Base-by-base conservation (phyloP, 2,329 filamentous ascomycete species). In the Diplodia scrobiculata region DNA sequence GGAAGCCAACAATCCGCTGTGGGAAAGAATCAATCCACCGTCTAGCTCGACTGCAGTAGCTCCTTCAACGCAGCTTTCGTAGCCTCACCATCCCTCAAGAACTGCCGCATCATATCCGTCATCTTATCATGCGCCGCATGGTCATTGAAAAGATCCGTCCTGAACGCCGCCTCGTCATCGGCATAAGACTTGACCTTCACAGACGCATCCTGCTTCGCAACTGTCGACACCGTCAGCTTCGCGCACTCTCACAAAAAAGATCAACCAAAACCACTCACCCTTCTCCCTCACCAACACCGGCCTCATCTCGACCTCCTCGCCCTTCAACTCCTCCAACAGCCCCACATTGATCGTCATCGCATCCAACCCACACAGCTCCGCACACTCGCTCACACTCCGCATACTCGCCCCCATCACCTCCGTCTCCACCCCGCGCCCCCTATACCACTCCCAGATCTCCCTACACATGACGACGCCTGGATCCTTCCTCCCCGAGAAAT, bases 261-360 rank as follows among this genome's bases (percentile, higher is more conserved):
- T 25, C 25, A 25, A 29, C 14, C 9, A 27, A 17, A 7, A n/a
- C 1, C 10, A 50, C 63, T 34, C 34, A 55, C 41, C 52, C 19
- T 64, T 47, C n/a, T 50, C 60, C 13, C 47, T 32, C 2, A 34
- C 48, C 25, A 64, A 32, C n/a, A 53, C 48, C n/a, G 36, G 45
- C 45, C 50, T 62, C 9, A 62, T 50, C n/a, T 62, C 58, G 5
- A 50, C 45, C 34, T 50, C 58, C 5, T 45, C 50, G 7, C 65
- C 69, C 65, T 71, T 71, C 14, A 72, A 75, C 10, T 73, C 74
- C 36, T 53, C 32, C 60, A 89, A 75, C 1, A 88, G 73, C 1
- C 74, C 76, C 0, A 86, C 85, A 0, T 85, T 79, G 36, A 89
- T 79, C 0, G 86, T 88, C 25, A 89, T 83, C 71, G 86, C 83